Evolutionary conservation across 2,329 filamentous ascomycete genomes (phyloP).

Genomic region (Trichoderma aggressivum): DNA sequence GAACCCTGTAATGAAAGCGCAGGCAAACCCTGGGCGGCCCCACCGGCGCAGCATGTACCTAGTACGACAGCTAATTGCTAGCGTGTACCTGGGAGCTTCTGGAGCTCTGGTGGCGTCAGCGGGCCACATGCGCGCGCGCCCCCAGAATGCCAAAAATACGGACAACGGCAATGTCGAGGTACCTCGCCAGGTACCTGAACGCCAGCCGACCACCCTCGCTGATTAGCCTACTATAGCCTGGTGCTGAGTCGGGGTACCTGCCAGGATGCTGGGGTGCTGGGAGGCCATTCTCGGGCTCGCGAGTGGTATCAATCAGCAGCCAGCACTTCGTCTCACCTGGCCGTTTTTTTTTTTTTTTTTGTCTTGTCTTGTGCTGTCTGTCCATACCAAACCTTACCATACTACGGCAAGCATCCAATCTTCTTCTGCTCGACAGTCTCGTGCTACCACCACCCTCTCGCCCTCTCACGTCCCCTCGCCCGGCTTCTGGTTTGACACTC

Average conservation of each 20-base stretch:
- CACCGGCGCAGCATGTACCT: background rate
- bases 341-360: background rate
- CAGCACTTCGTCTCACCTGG: conserved; percentile 9
- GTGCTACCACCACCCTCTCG: conserved; percentile 9
- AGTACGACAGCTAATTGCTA: conserved; percentile 1
- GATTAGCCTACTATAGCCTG: conserved; percentile 13
- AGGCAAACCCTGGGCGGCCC: conserved; percentile 9
- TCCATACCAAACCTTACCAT: background rate
- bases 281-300: background rate
- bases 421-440: background rate
- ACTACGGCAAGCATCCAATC: too few species aligned
- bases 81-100: background rate
- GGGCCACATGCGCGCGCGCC: conserved; percentile 1
- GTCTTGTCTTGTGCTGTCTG: background rate
- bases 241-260: conserved; percentile 15
- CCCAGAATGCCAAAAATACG: conserved; percentile 12
- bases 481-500: background rate
- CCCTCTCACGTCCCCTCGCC: background rate
- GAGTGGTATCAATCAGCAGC: background rate
- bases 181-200: conserved; percentile 6
- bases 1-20: conserved; percentile 2
- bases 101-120: conserved; percentile 14
- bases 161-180: background rate
- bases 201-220: conserved; percentile 6
- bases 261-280: conserved; percentile 4